A percentile compares a stretch with the other conserved stretches of the same genome.
These are phyloP conservation scores for Candida maesae DNA, from an alignment of 805 yeast species.

Conservation along the genomic window DNA sequence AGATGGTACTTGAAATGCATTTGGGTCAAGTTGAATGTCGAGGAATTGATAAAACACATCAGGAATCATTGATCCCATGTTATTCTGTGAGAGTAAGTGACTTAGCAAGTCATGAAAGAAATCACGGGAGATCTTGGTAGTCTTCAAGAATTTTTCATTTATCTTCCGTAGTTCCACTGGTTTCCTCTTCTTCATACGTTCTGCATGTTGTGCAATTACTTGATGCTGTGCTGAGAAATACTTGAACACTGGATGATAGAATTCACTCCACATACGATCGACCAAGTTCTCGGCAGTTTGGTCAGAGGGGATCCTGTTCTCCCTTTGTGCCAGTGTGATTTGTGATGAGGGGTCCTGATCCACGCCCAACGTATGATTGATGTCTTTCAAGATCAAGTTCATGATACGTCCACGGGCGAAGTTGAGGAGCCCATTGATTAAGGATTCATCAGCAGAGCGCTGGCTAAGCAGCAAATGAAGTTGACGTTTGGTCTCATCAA, in stretches of 20 bases:
- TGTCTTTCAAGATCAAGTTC: constrained; percentile 37
- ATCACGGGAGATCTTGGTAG: constrained; percentile 40
- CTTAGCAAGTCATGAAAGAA: constrained; percentile 45
- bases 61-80: constrained; percentile 30
- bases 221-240: constrained; percentile 31
- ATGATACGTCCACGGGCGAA: constrained; percentile 46
- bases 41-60: constrained; percentile 15
- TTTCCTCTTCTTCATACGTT: constrained; percentile 11
- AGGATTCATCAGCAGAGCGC: constrained; percentile 19
- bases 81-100: constrained; percentile 36
- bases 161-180: constrained; percentile 55
- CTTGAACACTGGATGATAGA: constrained; percentile 63
- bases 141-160: constrained; percentile 48
- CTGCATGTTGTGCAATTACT: constrained; percentile 1
- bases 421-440: constrained; percentile 40
- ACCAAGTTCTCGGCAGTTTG: constrained; percentile 33
- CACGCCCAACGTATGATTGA: constrained; percentile 22
- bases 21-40: constrained; percentile 3
- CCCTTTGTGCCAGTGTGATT: constrained; percentile 11
- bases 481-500: constrained; percentile 11
- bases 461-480: constrained; percentile 7
- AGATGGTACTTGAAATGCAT: constrained; percentile 11
- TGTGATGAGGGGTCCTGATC: neutral
- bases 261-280: constrained; percentile 54
- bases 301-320: neutral